Evolutionary conservation across 2,329 filamentous ascomycete genomes (phyloP), one percentile per base, ranked within the genome.

Genomic region (Chaetomiaceae sp.): DNA sequence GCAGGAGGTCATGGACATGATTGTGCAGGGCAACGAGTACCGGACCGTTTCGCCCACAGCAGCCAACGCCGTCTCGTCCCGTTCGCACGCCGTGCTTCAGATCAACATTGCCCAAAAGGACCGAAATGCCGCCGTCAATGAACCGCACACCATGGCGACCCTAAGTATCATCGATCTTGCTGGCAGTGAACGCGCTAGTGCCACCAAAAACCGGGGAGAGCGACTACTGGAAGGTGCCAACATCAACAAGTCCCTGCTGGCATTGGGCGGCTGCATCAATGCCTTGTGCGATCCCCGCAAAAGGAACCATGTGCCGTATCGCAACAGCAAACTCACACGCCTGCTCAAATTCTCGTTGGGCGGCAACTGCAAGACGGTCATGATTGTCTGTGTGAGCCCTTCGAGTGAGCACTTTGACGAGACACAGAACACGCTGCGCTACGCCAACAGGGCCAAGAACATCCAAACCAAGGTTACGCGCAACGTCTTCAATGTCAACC

Each of bases 381-480:
- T 99, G 94, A 97, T 99, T 69, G 94, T 99, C 23, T 99, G 94
- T 65, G 89, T 99, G 49, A 96, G 91, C 62, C 94, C 94, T 1
- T 96, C 90, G 1, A 97, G 94, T 65, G 87, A 89, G 5, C 94
- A 99, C 71, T 99, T 94, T 63, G 94, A 99, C 69, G 94, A 99
- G 72, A 96, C 92, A 0, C 94, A 99, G 65, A 99, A 99, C 70
- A 99, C 94, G 0, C 78, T 99, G 16, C 88, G 95, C 63, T 99
- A 99, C 66, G 94, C 94, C 45, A 97, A 99, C 70, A 82, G 94
- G 61, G 94, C 94, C 54, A 99, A 99, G 81, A 99, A 99, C 66
- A 99, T 99, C 67, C 95, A 97, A 74, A 99, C 94, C 54, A 99
- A 99, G 78, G 90, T 96, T 53, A 96, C 94, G n/a, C 85, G 91